Conservation (phyloP, 345 rosid genomes). For the Heritiera littoralis region DNA sequence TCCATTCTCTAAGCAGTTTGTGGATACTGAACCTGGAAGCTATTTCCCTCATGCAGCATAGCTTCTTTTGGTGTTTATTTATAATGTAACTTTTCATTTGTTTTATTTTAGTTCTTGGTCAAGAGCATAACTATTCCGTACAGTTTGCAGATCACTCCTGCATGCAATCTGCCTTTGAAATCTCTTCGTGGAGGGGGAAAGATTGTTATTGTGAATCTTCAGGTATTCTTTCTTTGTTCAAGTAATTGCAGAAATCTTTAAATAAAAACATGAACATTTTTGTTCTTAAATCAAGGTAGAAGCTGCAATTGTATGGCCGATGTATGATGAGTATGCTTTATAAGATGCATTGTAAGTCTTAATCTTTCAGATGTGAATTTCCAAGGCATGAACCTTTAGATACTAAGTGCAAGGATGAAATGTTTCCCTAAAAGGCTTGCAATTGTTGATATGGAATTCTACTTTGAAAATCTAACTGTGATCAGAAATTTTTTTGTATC, state of each 20-base stretch:
- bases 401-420: not conserved
- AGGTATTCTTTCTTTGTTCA: conserved; percentile 44
- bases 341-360: not conserved
- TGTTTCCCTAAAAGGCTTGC: not conserved
- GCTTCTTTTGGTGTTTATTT: conserved; percentile 10
- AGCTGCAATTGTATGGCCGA: not conserved
- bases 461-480: not conserved
- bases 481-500: not conserved
- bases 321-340: not conserved
- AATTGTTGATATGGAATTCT: not conserved
- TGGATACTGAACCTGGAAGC: not conserved
- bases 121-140: conserved; percentile 26
- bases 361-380: conserved; percentile 7
- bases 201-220: conserved; percentile 92
- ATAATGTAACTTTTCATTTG: not conserved
- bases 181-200: conserved; percentile 88
- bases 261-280: not conserved
- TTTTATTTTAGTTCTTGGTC: conserved; percentile 13
- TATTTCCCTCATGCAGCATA: not conserved
- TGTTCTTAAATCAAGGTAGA: conserved; percentile 1
- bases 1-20: not conserved
- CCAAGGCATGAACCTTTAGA: not conserved
- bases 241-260: not conserved
- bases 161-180: conserved; percentile 96
- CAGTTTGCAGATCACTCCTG: conserved; percentile 99